Conservation (phyloP, 2,329 filamentous ascomycete genomes). For the Orbilia blumenaviensis region DNA sequence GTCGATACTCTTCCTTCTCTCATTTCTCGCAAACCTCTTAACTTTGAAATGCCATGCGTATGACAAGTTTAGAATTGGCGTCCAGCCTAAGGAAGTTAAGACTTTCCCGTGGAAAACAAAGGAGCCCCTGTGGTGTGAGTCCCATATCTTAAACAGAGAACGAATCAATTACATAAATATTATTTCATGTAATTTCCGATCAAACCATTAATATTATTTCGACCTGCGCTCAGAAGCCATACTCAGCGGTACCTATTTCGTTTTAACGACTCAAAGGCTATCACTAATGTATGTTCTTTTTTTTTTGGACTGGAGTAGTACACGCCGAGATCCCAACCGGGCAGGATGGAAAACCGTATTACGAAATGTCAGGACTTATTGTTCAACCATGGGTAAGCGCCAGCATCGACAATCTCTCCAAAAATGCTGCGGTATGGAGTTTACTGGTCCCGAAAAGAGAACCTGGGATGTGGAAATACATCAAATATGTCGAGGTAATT, state of each 20-base stretch:
- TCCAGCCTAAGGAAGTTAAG: slow-evolving; percentile 20
- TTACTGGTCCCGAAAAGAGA: slow-evolving; percentile 2
- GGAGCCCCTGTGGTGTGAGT: slow-evolving; percentile 44
- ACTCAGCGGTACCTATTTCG: too few species aligned
- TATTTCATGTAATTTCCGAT: too few species aligned
- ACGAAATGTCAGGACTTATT: background rate
- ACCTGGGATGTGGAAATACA: background rate
- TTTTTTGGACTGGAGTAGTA: slow-evolving; percentile 10
- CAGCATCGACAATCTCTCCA: background rate
- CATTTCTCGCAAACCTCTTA: background rate
- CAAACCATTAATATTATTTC: too few species aligned
- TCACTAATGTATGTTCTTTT: background rate
- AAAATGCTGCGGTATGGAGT: slow-evolving; percentile 3
- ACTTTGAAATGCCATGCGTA: background rate
- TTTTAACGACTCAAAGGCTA: background rate
- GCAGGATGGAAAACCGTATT: background rate
- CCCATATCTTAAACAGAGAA: background rate
- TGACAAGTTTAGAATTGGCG: slow-evolving; percentile 32
- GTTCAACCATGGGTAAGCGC: slow-evolving; percentile 17
- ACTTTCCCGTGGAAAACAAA: slow-evolving; percentile 30
- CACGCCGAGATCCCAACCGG: slow-evolving; percentile 26
- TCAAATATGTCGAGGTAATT: slow-evolving; percentile 25
- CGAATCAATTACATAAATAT: too few species aligned
- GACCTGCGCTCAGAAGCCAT: too few species aligned
- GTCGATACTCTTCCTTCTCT: background rate